Conservation (phyloP, 1,139 yeast species). For the Yarrowia galli region DNA sequence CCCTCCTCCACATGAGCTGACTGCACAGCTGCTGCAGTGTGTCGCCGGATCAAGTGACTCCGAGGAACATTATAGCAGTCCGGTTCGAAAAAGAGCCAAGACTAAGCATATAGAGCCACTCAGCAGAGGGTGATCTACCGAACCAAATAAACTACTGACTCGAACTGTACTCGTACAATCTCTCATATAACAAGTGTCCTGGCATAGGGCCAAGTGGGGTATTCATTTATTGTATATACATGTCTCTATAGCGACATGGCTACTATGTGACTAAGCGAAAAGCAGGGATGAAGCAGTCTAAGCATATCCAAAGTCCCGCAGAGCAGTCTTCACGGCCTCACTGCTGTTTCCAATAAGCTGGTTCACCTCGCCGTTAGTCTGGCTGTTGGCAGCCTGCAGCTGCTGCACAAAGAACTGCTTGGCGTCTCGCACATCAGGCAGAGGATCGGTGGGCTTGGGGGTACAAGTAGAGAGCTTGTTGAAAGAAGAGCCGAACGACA, state of each 20-base stretch:
- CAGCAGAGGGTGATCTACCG: background rate
- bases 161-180: too few relatives aligned
- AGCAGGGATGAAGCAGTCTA: background rate
- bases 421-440: conserved; percentile 57
- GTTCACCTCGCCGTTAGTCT: conserved; percentile 43
- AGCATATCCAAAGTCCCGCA: conserved; percentile 50
- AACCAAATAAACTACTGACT: too few relatives aligned
- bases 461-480: conserved; percentile 74
- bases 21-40: background rate
- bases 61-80: background rate
- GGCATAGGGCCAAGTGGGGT: conserved; percentile 2
- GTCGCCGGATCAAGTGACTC: background rate
- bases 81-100: background rate
- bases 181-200: background rate
- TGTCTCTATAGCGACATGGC: conserved; percentile 5
- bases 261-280: background rate
- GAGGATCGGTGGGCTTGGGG: conserved; percentile 71
- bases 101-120: too few relatives aligned
- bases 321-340: conserved; percentile 52
- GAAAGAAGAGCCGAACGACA: conserved; percentile 84
- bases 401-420: conserved; percentile 52
- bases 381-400: conserved; percentile 50
- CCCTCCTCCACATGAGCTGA: background rate
- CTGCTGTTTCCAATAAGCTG: conserved; percentile 51
- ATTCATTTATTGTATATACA: conserved; percentile 4